Evolutionary conservation across 305 asterid species (phyloP).

Genomic region (Ilex paraguariensis): DNA sequence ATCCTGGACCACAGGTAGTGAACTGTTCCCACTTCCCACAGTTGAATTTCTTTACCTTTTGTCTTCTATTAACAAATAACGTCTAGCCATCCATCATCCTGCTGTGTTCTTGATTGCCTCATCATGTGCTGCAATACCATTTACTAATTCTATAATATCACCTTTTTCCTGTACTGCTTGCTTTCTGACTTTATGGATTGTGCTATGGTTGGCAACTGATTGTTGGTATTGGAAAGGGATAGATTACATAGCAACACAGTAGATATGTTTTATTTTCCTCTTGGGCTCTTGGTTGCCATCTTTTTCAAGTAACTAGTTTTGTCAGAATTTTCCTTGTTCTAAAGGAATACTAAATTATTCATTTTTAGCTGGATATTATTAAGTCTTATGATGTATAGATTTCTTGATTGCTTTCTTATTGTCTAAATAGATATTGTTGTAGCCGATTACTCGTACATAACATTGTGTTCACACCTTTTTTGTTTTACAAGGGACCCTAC

Average conservation of each 20-base stretch:
- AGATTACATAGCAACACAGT: too few species aligned
- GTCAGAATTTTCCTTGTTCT: too few species aligned
- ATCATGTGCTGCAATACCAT: too few species aligned
- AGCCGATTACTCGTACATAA: neutral
- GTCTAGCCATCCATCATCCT: too few species aligned
- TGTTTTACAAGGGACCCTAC: conserved; percentile 64
- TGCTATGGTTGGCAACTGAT: too few species aligned
- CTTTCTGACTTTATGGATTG: neutral
- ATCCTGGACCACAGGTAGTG: conserved; percentile 88
- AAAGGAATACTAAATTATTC: too few species aligned
- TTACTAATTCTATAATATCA: neutral
- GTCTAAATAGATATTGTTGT: neutral
- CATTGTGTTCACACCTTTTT: neutral
- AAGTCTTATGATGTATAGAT: neutral
- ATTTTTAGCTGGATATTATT: neutral
- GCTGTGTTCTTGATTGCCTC: too few species aligned
- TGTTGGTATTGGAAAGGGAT: too few species aligned
- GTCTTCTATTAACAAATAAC: neutral
- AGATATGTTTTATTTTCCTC: too few species aligned
- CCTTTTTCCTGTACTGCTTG: too few species aligned
- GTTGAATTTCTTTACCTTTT: neutral
- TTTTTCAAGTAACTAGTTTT: too few species aligned
- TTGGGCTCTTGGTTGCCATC: too few species aligned
- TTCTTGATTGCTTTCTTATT: neutral
- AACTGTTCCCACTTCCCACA: neutral